Evolutionary conservation across 495 filamentous ascomycete genomes (phyloP).

Genomic region (Podospora anserina): DNA sequence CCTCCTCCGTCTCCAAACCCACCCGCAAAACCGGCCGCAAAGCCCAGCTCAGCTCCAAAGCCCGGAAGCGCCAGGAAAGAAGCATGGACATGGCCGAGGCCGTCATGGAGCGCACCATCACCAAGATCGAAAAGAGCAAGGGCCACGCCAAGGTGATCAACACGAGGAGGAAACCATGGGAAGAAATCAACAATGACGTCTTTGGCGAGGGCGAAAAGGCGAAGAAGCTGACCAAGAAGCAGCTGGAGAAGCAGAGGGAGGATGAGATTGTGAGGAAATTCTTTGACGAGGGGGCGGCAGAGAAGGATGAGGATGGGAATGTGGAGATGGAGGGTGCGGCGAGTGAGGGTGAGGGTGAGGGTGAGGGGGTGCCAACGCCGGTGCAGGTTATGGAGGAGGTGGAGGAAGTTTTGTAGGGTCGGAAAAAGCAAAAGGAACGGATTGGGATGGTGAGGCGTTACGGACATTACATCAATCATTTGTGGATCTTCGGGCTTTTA

Average conservation of each 20-base stretch:
- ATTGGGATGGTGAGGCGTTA: background rate
- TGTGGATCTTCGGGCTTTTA: background rate
- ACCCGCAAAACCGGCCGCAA: slow-evolving; percentile 59
- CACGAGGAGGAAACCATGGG: slow-evolving; percentile 54
- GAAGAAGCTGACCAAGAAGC: slow-evolving; percentile 22
- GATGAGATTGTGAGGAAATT: slow-evolving; percentile 27
- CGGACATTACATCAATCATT: background rate
- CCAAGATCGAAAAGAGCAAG: slow-evolving; percentile 66
- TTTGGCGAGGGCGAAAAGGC: slow-evolving; percentile 1
- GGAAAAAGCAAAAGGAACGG: slow-evolving; percentile 1
- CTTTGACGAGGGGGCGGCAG: slow-evolving; percentile 9
- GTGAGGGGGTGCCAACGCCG: background rate
- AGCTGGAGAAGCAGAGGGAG: slow-evolving; percentile 20
- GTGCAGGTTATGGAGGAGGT: slow-evolving; percentile 24
- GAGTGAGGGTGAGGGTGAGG: background rate
- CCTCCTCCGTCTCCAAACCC: slow-evolving; percentile 59
- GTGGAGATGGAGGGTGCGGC: slow-evolving; percentile 26
- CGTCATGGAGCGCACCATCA: slow-evolving; percentile 64
- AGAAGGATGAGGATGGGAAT: slow-evolving; percentile 24
- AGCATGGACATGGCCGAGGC: slow-evolving; percentile 70
- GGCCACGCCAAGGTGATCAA: slow-evolving; percentile 58
- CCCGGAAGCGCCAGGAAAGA: slow-evolving; percentile 65
- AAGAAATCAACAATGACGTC: slow-evolving; percentile 54
- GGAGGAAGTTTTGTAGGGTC: slow-evolving; percentile 26
- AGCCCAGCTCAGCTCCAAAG: slow-evolving; percentile 58